These are phyloP conservation scores for Vaccinium darrowii DNA, from an alignment of 148 eudicot genomes.

Conservation along the genomic window DNA sequence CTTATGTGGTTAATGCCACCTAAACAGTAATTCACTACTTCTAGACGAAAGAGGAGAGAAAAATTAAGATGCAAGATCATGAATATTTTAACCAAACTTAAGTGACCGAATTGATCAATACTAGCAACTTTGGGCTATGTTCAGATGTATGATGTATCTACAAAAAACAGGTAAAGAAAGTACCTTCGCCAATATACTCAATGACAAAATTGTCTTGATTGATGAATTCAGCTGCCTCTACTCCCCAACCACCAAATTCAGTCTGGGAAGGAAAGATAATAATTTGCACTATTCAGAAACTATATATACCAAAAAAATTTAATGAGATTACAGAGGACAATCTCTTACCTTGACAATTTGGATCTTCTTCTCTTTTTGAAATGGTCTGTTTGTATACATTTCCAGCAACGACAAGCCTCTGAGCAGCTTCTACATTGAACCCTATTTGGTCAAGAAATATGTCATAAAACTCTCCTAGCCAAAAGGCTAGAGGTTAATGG, in stretches of 20 bases:
- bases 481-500: not conserved
- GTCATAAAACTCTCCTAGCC: not conserved
- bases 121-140: not conserved
- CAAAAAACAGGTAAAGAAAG: not conserved
- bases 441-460: slow-evolving; percentile 36
- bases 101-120: not conserved
- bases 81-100: not conserved
- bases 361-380: slow-evolving; percentile 77
- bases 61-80: not conserved
- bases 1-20: not conserved
- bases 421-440: slow-evolving; percentile 95
- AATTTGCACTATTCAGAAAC: not conserved
- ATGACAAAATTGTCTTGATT: slow-evolving; percentile 63
- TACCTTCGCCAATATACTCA: slow-evolving; percentile 93
- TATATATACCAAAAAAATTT: not conserved
- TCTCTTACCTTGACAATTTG: slow-evolving; percentile 58
- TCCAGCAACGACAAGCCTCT: slow-evolving; percentile 76
- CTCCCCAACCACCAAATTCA: slow-evolving; percentile 86
- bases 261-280: slow-evolving; percentile 42
- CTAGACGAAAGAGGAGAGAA: not conserved
- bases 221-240: slow-evolving; percentile 61
- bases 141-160: not conserved
- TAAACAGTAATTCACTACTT: not conserved
- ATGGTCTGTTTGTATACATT: slow-evolving; percentile 77
- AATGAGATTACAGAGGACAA: not conserved